Base-by-base conservation (phyloP, 2,329 filamentous ascomycete genomes). In the Paecilomyces sp. region DNA sequence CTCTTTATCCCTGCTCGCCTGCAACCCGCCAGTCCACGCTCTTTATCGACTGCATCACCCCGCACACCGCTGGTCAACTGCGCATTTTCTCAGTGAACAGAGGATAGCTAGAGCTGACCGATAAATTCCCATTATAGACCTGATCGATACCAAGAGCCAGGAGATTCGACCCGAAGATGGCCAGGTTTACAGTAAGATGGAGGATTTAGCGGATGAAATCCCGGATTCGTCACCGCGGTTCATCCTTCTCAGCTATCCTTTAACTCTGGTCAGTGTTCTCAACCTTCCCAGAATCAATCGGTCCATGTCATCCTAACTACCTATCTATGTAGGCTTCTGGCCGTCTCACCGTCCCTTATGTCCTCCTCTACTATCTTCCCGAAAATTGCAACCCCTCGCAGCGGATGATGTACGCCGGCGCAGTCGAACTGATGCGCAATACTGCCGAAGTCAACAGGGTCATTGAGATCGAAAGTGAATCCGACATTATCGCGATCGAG, bases 371-470 rank as follows among this genome's bases (percentile, higher is more conserved):
- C 80, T 97, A 96, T 78, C 86, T 97, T 24, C 94, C 94, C 7
- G 89, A 88, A 57, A 97, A 93, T 55, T 94, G 91, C 78, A 97
- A 96, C 74, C 85, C 83, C 66, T 90, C 92, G 71, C 80, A 89
- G 71, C 86, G 91, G 66, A 97, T 97, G 94, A 80, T 94, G 72
- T 99, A 97, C 74, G 94, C 94, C 31, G 90, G 92, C 47, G 94
- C 94, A 52, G 96, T 97, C 77, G 94, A 99, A 79, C 77, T 97
- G 74, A 92, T 97, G 88, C 86, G 92, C 64, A 96, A 91, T 71
- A 95, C 91, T 58, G 90, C 90, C 61, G 92, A 97, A 78, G 92
- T 92, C n/a, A 88, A 89, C 58, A 86, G 85, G 66, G 88, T 97
- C 28, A 85, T 99, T 63, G 93, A 97, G 75, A 86, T 97, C 55